Evolutionary conservation across 192 early-diverging fungal genomes (phyloP), one percentile per base, ranked within the genome.

Genomic region (Coemansia sp.): DNA sequence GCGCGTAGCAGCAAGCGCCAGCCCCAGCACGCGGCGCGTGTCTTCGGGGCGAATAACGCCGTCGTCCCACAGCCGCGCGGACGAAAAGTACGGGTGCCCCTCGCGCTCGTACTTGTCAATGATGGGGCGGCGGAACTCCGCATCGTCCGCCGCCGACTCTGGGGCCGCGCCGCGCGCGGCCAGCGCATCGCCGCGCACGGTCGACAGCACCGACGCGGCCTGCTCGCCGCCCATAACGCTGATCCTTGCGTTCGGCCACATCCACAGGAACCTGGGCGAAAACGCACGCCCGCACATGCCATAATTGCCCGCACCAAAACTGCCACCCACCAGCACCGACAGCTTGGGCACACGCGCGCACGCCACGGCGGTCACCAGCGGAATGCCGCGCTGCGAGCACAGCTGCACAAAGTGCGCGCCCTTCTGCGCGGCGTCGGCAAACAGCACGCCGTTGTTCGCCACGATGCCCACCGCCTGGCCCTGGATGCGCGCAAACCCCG

Each of bases 221-320:
- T 98, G 94, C 77, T 97, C 95, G 51, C 96, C 96, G 64, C 96
- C 96, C 96, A 98, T 98, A 11, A 98, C 96, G 35, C 92, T 93
- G 65, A 98, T 95, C 22, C 96, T 86, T 24, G 94, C 88, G 62
- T 91, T 91, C 62, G 96, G 96, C 93, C 94, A 98, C 86, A 92
- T 93, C 94, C 94, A 98, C 65, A 98, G 83, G 87, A 98, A 97
- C 22, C 96, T 76, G 14, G 96, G 96, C 39, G 87, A 80, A 84
- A 93, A 97, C 0, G 96, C 94, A 56, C 96, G 83, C 5, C 96
- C 96, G 71, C 96, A 96, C 96, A 97, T 98, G 37, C 96, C 96
- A 71, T 98, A 97, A 86, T 98, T 98, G 73, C 96, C 93, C 22
- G 91, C 92, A 46, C 92, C 89, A 51, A 91, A 93, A 64, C 87